Conservation (phyloP, 1,139 yeast species). For the Hanseniaspora uvarum region DNA sequence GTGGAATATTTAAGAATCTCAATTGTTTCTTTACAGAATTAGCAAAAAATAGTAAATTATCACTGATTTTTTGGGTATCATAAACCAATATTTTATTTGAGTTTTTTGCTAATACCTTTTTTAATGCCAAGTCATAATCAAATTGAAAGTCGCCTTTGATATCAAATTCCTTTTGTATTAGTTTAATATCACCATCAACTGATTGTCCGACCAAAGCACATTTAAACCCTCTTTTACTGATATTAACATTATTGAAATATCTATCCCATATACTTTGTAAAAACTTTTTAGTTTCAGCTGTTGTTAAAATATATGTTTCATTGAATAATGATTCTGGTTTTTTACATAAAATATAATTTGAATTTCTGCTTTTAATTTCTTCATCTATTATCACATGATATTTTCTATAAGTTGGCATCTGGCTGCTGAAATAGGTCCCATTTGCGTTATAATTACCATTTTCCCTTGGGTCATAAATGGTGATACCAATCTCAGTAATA, state of each 20-base stretch:
- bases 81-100: conserved; percentile 24
- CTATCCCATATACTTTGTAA: conserved; percentile 24
- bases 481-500: conserved; percentile 59
- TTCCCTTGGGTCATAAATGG: conserved; percentile 52
- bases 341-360: conserved; percentile 54
- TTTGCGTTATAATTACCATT: conserved; percentile 27
- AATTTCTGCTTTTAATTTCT: conserved; percentile 39
- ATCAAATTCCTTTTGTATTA: conserved; percentile 42
- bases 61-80: conserved; percentile 49
- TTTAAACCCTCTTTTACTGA: conserved; percentile 25
- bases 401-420: conserved; percentile 26
- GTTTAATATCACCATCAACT: conserved; percentile 49
- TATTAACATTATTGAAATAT: conserved; percentile 17
- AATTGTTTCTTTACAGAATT: conserved; percentile 43
- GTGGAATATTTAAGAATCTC: conserved; percentile 46
- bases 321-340: conserved; percentile 49
- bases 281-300: conserved; percentile 34
- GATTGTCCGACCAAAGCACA: conserved; percentile 58
- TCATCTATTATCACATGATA: conserved; percentile 53
- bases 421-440: conserved; percentile 20
- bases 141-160: conserved; percentile 34
- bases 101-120: background rate
- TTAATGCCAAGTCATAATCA: background rate
- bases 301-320: conserved; percentile 38
- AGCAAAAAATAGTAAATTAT: conserved; percentile 36